These are phyloP conservation scores for Wickerhamomyces kurtzmanii DNA, from an alignment of 805 yeast genomes.

Conservation along the genomic window DNA sequence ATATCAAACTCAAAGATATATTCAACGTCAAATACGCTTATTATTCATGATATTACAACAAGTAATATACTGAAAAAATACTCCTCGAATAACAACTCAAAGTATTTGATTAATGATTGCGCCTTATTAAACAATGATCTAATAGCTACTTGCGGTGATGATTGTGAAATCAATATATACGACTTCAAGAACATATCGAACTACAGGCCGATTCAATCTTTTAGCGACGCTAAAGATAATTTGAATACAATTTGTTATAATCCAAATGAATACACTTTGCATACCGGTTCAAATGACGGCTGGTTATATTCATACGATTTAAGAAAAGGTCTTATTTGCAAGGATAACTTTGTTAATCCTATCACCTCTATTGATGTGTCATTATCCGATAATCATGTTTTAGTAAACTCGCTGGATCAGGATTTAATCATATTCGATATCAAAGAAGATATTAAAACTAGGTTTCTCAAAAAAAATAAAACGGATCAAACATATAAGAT, in stretches of 20 bases:
- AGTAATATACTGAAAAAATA: conserved; percentile 5
- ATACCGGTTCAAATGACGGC: conserved; percentile 15
- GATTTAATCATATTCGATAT: too few species aligned
- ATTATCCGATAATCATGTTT: too few species aligned
- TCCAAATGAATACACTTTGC: background rate
- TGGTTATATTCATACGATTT: conserved; percentile 12
- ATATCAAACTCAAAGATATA: too few species aligned
- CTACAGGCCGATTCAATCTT: conserved; percentile 23
- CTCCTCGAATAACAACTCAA: too few species aligned
- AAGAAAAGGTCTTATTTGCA: conserved; percentile 6
- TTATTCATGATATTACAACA: conserved; percentile 6
- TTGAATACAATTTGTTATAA: conserved; percentile 7
- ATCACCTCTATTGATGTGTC: conserved; percentile 7
- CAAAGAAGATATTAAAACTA: too few species aligned
- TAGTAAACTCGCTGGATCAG: too few species aligned
- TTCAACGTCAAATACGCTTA: conserved; percentile 8
- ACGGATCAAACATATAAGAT: too few species aligned
- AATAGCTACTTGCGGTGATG: conserved; percentile 11
- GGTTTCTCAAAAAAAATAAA: too few species aligned
- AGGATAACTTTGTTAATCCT: conserved; percentile 4
- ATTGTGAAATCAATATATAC: conserved; percentile 6
- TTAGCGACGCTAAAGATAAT: conserved; percentile 22
- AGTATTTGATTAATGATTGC: conserved; percentile 8
- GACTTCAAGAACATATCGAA: conserved; percentile 5
- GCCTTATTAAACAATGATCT: conserved; percentile 6